phyloP scores from a whole-genome alignment of 805 yeast genomes.

The Candida boleticola region DNA sequence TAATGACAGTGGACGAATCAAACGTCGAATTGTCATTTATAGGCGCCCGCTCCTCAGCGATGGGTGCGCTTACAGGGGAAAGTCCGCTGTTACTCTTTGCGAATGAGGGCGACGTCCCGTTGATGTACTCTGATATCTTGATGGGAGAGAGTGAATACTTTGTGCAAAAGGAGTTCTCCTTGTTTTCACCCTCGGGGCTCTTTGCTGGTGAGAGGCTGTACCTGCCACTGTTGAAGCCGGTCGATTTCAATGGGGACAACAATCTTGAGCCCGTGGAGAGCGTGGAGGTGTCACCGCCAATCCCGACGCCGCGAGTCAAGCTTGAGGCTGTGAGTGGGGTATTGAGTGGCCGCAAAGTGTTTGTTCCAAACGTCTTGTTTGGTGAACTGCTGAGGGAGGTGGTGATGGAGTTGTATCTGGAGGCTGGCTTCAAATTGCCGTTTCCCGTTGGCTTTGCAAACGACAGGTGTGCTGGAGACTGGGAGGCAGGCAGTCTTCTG shows the following conservation, averaged over 20 bases:
- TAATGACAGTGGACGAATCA: constrained; percentile 38
- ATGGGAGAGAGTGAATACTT: constrained; percentile 10
- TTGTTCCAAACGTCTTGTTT: neutral
- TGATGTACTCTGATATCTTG: constrained; percentile 3
- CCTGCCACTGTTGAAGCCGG: constrained; percentile 1
- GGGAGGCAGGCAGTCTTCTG: too few relatives aligned
- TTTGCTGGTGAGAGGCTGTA: constrained; percentile 1
- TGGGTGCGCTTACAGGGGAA: too few relatives aligned
- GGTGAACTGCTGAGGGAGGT: neutral
- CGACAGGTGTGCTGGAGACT: neutral
- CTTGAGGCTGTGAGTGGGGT: constrained; percentile 11
- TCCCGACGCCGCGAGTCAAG: neutral
- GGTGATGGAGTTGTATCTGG: neutral
- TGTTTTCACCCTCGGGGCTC: constrained; percentile 8
- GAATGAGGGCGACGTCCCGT: neutral
- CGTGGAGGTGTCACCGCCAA: constrained; percentile 1
- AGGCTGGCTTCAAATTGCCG: neutral
- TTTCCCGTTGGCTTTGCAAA: neutral
- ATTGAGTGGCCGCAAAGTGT: constrained; percentile 15
- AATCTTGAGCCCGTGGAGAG: constrained; percentile 7
- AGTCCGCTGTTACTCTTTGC: too few relatives aligned
- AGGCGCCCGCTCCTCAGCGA: too few relatives aligned
- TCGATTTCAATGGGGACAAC: constrained; percentile 13
- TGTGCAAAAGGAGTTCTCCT: constrained; percentile 13
- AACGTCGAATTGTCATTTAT: constrained; percentile 12